Conservation (phyloP, 805 yeast species). For the Cyberlindnera maclurae region DNA sequence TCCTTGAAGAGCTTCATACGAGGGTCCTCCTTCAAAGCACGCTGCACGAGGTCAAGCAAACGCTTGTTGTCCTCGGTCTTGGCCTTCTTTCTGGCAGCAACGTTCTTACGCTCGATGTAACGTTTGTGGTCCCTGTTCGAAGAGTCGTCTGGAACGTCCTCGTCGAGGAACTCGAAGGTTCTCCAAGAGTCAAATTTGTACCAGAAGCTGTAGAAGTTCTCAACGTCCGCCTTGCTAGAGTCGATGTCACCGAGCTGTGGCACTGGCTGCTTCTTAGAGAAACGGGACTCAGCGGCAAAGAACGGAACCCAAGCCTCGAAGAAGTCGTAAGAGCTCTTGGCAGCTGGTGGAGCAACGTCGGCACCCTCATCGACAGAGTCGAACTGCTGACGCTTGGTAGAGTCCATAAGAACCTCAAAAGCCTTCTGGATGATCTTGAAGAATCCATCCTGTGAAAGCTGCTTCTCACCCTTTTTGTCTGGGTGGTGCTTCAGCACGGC, state of each 20-base stretch:
- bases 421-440: slow-evolving; percentile 98
- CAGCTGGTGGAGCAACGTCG: slow-evolving; percentile 72
- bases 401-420: slow-evolving; percentile 80
- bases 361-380: slow-evolving; percentile 93
- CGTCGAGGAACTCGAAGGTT: slow-evolving; percentile 95
- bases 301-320: slow-evolving; percentile 89
- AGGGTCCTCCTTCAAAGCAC: slow-evolving; percentile 88
- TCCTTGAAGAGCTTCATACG: slow-evolving; percentile 92
- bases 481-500: slow-evolving; percentile 97
- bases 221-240: slow-evolving; percentile 73
- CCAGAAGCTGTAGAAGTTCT: slow-evolving; percentile 86
- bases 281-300: slow-evolving; percentile 84
- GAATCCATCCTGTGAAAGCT: slow-evolving; percentile 90
- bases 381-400: slow-evolving; percentile 82
- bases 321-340: slow-evolving; percentile 67
- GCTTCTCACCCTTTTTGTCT: slow-evolving; percentile 91
- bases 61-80: slow-evolving; percentile 96
- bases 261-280: slow-evolving; percentile 86
- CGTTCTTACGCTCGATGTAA: slow-evolving; percentile 94
- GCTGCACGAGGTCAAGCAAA: slow-evolving; percentile 75
- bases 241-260: slow-evolving; percentile 69
- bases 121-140: slow-evolving; percentile 99
- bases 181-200: slow-evolving; percentile 96
- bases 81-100: slow-evolving; percentile 93
- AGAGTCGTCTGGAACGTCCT: slow-evolving; percentile 98